Evolutionary conservation across 2,329 filamentous ascomycete species (phyloP).

Genomic region (Neonectria hederae): DNA sequence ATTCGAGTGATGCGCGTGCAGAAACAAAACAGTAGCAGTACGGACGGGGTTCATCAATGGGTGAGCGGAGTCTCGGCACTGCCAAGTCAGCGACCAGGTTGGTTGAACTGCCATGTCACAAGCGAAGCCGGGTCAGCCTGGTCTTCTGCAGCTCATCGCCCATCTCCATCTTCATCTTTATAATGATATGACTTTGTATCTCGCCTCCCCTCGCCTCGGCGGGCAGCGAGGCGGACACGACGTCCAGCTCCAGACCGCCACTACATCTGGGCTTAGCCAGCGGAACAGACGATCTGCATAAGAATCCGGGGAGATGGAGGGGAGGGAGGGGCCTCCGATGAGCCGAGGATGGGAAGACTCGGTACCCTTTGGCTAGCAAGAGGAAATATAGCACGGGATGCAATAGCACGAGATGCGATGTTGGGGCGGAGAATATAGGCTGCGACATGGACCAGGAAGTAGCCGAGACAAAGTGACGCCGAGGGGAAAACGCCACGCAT

Average conservation of each 20-base stretch:
- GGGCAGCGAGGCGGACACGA: conserved; percentile 10
- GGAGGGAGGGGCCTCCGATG: conserved; percentile 6
- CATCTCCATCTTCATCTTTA: neutral
- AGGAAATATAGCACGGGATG: conserved; percentile 16
- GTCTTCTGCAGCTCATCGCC: conserved; percentile 12
- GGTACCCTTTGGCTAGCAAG: conserved; percentile 9
- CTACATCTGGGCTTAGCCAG: conserved; percentile 18
- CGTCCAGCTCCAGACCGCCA: conserved; percentile 21
- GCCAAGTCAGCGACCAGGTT: neutral
- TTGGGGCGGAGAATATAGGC: conserved; percentile 21
- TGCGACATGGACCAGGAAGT: conserved; percentile 17
- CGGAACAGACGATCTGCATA: conserved; percentile 26
- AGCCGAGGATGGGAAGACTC: conserved; percentile 26
- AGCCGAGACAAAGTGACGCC: neutral
- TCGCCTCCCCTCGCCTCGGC: conserved; percentile 16
- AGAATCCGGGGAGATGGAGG: conserved; percentile 33
- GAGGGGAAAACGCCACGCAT: conserved; percentile 18
- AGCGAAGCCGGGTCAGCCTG: conserved; percentile 2
- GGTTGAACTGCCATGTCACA: conserved; percentile 11
- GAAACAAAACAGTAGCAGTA: neutral
- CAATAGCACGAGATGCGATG: conserved; percentile 13
- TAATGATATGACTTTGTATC: conserved; percentile 7
- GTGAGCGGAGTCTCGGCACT: conserved; percentile 3
- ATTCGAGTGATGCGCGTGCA: neutral
- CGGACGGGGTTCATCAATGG: neutral